Evolutionary conservation across 306 rosid genomes (phyloP), one percentile per base, ranked within the genome.

Genomic region (Gastrolobium villosum): DNA sequence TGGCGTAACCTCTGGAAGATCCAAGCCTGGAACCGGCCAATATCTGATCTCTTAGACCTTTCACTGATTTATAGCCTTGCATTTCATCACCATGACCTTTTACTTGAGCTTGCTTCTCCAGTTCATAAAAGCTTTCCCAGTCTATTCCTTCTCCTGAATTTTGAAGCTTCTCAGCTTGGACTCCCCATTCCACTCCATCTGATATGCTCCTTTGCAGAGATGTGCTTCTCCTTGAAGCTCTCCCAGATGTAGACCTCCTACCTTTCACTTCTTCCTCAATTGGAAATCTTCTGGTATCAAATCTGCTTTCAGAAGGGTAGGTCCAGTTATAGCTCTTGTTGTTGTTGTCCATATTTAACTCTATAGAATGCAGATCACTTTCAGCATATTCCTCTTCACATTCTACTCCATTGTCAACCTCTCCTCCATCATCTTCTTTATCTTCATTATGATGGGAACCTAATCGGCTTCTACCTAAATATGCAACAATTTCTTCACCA

Each of bases 331-430:
- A 90, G 84, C 87, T 86, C 79, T 87, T 90, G 77, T 77, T 83
- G 82, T 80, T 89, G 88, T 86, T 95, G 82, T 94, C 99, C 94
- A 91, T 88, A 77, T 92, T 91, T 80, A 96, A 76, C 79, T 96
- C 99, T 71, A 91, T 89, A 39, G 98, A 96, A 86, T 93, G 96
- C 80, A 96, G 88, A 81, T 96, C 99, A 75, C 97, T 96, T 67
- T 96, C 97, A 52, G 87, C 93, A 7, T 92, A 93, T 75, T 88
- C 98, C 72, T 90, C 98, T 84, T 83, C 90, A 2, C 87, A 88
- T 76, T 89, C 96, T 57, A 79, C 83, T 53, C 89, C 92, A 57
- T 93, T 87, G 59, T 88, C 97, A 40, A 93, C 97, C 83, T 88
- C 98, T 59, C 98, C 97, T 14, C 74, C 94, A 46, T 87, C 93